Percentiles rank a stretch among this genome's conserved stretches.
Evolutionary conservation across 2,329 filamentous ascomycete species (phyloP).

Genomic region (Didymellaceae sp.): DNA sequence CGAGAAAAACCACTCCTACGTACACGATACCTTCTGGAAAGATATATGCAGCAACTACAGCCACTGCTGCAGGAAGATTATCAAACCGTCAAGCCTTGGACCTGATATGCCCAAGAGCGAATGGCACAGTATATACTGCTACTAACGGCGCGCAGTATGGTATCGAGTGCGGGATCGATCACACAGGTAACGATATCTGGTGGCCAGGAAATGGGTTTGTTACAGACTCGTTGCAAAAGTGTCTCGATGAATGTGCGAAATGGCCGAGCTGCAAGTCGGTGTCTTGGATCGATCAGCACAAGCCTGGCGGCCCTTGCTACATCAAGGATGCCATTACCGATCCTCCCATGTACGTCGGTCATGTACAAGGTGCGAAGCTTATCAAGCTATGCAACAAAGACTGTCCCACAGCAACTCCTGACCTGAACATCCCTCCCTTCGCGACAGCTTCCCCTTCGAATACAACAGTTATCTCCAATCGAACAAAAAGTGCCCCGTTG

Average conservation of each 20-base stretch:
- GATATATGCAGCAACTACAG: background rate
- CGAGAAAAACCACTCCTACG: background rate
- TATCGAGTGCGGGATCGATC: slow-evolving; percentile 27
- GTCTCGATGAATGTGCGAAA: slow-evolving; percentile 20
- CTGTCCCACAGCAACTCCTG: slow-evolving; percentile 1
- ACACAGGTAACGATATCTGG: slow-evolving; percentile 14
- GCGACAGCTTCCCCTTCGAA: background rate
- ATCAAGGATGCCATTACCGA: slow-evolving; percentile 19
- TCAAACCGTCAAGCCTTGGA: background rate
- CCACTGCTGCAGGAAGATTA: background rate
- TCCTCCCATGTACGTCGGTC: background rate
- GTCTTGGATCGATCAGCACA: slow-evolving; percentile 15
- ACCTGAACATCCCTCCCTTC: background rate
- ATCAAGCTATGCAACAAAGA: slow-evolving; percentile 11
- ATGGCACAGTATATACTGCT: slow-evolving; percentile 13
- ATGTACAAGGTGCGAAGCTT: slow-evolving; percentile 7
- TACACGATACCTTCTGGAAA: background rate
- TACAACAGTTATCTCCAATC: background rate
- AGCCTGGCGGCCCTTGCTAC: slow-evolving; percentile 21
- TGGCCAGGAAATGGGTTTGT: slow-evolving; percentile 18
- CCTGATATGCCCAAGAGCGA: background rate
- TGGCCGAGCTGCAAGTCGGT: slow-evolving; percentile 21
- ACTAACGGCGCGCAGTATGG: slow-evolving; percentile 20
- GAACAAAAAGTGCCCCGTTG: background rate
- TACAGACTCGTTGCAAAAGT: slow-evolving; percentile 11